These are phyloP conservation scores for Apophysomyces elegans DNA, from an alignment of 371 early-diverging fungal genomes.

Conservation along the genomic window DNA sequence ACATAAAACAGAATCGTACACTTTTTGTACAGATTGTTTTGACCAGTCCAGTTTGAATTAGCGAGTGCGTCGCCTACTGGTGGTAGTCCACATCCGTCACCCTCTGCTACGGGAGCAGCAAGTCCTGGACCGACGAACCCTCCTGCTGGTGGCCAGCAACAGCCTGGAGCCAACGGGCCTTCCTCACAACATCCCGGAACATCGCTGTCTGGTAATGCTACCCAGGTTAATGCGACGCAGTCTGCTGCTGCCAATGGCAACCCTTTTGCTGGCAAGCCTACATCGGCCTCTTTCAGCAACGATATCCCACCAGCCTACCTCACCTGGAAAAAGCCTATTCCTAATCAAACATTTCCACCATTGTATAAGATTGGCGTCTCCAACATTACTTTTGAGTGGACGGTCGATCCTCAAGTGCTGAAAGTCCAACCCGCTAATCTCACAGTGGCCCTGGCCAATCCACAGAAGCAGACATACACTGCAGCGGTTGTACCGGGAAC, in stretches of 20 bases:
- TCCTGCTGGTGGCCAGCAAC: background rate
- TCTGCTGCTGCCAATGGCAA: constrained; percentile 29
- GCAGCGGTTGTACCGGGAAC: constrained; percentile 44
- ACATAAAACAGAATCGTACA: background rate
- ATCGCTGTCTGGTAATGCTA: constrained; percentile 22
- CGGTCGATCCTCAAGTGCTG: constrained; percentile 38
- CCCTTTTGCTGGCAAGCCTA: constrained; percentile 46
- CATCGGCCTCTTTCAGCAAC: constrained; percentile 39
- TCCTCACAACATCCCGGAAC: constrained; percentile 7
- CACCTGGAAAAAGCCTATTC: constrained; percentile 55
- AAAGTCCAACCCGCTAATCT: constrained; percentile 47
- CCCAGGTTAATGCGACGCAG: constrained; percentile 35
- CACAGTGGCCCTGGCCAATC: constrained; percentile 48
- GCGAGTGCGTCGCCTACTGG: constrained; percentile 4
- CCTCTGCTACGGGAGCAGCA: background rate
- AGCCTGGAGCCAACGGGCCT: background rate
- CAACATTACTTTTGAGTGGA: constrained; percentile 52
- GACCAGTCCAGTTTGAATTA: background rate
- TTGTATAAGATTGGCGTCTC: constrained; percentile 49
- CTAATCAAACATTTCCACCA: constrained; percentile 48
- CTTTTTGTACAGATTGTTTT: background rate
- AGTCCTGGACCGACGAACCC: constrained; percentile 3
- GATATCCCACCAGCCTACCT: constrained; percentile 50
- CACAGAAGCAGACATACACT: constrained; percentile 47
- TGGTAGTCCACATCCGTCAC: background rate